Base-by-base conservation (phyloP, 257 asterid genomes). In the Solanum ossicruentum region DNA sequence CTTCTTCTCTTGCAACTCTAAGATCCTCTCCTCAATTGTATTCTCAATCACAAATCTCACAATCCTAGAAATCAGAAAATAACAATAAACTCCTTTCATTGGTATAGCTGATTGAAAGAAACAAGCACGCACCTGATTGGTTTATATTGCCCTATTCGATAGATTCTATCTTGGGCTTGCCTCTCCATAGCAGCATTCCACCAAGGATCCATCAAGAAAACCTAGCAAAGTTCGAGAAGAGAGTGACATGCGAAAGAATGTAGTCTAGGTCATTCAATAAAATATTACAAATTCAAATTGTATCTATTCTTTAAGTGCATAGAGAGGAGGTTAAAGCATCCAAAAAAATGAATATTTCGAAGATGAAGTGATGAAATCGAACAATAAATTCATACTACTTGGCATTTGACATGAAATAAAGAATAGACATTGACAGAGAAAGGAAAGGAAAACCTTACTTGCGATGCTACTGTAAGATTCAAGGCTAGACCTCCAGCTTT, bases 161-260 rank as follows among this genome's bases (percentile, higher is more conserved):
- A 97, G 56, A 96, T 94, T 88, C 98, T 91, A 86, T 93, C 98
- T 88, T 96, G 98, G 39, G 98, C 99, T 89, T 96, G 99, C 84
- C 94, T 89, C 87, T 96, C 98, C 80, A 92, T 95, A 12, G 95
- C 98, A 71, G 97, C 98, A 91, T 96, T 96, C 98, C 98, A 96
- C 98, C 97, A 96, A 36, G 98, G 97, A 89, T 96, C 98, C 98
- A 96, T 96, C 92, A 94, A 88, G 91, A 96, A 96, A 72, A 96
- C 98, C 99, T 96, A 88, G 45, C 39, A 20, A 79, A 73, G 51
- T 73, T 28, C 56, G 67, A 10, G 84, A 84, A 52, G 15, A 61
- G 57, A 70, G 86, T 65, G 69, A 82, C 60, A 65, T 6, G 78
- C 55, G 23, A 55, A 83, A 45, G 67, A 65, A 63, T 67, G 43